Evolutionary conservation across 257 asterid species (phyloP), one percentile per base, ranked within the genome.

Genomic region (Eustoma russellianum): DNA sequence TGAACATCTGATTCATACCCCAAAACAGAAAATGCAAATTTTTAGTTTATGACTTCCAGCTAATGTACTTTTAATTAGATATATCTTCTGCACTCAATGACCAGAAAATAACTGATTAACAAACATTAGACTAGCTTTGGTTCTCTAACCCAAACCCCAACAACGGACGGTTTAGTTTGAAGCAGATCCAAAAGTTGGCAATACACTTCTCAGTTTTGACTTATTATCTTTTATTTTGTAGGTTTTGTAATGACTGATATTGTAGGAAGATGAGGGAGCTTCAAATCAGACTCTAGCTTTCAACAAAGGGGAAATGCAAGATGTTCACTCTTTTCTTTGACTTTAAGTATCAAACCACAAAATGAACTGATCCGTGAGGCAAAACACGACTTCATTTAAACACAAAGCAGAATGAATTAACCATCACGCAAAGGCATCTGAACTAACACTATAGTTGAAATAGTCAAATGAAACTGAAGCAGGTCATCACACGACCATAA

Each of bases 1-100:
- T 84, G 77, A 66, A 83, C 56, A 61, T 86, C 95, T 86, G 76
- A 43, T 66, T 16, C 30, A 24, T 33, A 15, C 11, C 56, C 41
- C 59, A 68, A 66, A 55, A 16, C 40, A 28, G 24, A 16, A 5
- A 43, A 46, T 19, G 24, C 14, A 9, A 40, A n/a, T n/a, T n/a
- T 44, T 43, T 16, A 43, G 16, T 16, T 14, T 28, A 18, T 40
- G 18, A 43, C 19, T 7, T 16, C 19, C 11, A 9, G 35, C 30
- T 13, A 16, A 24, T 24, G 30, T 24, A 24, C 3, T 2, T 24
- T 4, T 24, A 4, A 1, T 24, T 24, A 24, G 30, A 24, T 24
- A 24, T 24, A 24, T 24, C 30, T 24, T 24, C 30, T n/a, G 30
- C 30, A 24, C 3, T n/a, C n/a, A 24, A 4, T 24, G 30, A 24